Evolutionary conservation across 2,329 filamentous ascomycete genomes (phyloP), one percentile per base, ranked within the genome.

Genomic region (Diaporthe citri): DNA sequence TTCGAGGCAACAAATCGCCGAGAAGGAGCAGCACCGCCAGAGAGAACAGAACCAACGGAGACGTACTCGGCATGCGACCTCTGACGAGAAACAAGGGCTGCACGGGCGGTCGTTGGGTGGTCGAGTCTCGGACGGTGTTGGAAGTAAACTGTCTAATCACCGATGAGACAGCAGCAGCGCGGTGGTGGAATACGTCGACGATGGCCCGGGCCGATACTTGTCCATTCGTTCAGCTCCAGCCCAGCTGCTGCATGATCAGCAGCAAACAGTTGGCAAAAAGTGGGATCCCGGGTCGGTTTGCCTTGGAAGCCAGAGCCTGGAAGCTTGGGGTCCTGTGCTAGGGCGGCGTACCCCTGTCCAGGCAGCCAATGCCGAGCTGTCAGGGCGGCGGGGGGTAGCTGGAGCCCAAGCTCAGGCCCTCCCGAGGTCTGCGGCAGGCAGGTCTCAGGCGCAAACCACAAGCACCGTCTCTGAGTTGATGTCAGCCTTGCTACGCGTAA

Each of bases 61-160:
- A 75, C 70, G 75, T 75, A 67, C 73, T 72, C 75, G 46, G 72
- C 55, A 74, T 72, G 46, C 73, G 69, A 74, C 51, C 52, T 64
- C 59, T 52, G n/a, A 31, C 12, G 31, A 22, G 17, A 31, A n/a
- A 43, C 55, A 55, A 64, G 67, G 48, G 43, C 52, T 69, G 72
- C 67, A 74, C 57, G 17, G 67, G 28, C 41, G 41, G 55, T 72
- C 46, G 56, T 28, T 41, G 51, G 41, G 41, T 20, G 46, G 15
- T 57, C 31, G n/a, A 17, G 73, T 43, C 43, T 55, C 31, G 43
- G 39, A 31, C 36, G 22, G 48, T 36, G 48, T 59, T 48, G 25
- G 60, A 51, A 56, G 52, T 31, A 70, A n/a, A 28, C 25, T 41
- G 64, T 52, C 64, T 55, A 41, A 55, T 55, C 64, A 55, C 34